Percentiles rank a stretch among this genome's conserved stretches.
These are phyloP conservation scores for Thalassiosira exigua DNA, from an alignment of 352 stramenopile species.

Conservation along the genomic window DNA sequence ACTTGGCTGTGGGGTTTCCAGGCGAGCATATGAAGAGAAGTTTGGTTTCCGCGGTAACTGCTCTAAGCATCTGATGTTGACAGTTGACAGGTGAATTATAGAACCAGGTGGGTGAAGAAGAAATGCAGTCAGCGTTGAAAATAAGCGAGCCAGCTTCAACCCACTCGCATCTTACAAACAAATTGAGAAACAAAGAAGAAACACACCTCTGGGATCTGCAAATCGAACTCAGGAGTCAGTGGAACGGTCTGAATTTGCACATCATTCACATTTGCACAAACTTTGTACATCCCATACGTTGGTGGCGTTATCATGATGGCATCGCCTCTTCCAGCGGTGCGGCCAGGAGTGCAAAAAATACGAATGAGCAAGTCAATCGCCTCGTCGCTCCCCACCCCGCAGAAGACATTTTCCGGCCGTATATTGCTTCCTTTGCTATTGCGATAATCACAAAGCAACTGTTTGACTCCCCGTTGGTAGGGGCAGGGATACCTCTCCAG, in stretches of 20 bases:
- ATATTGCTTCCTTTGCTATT: constrained; percentile 42
- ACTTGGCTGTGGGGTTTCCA: constrained; percentile 97
- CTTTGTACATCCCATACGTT: constrained; percentile 99
- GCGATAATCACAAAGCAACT: constrained; percentile 86
- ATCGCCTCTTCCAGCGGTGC: constrained; percentile 67
- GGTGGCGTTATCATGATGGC: constrained; percentile 95
- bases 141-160: too few relatives aligned
- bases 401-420: constrained; percentile 92
- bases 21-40: constrained; percentile 97
- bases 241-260: constrained; percentile 92
- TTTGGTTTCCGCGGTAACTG: constrained; percentile 91
- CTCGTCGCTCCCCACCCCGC: constrained; percentile 98
- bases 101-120: too few relatives aligned
- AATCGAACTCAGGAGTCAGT: constrained; percentile 87
- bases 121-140: too few relatives aligned
- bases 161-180: too few relatives aligned
- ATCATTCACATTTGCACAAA: constrained; percentile 98
- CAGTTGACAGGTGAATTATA: constrained; percentile 1
- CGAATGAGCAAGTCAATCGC: constrained; percentile 98
- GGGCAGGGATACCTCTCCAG: constrained; percentile 96
- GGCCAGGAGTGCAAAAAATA: constrained; percentile 93
- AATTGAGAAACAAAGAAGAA: constrained; percentile 10
- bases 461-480: constrained; percentile 93
- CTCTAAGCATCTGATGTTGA: constrained; percentile 86
- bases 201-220: constrained; percentile 78